Evolutionary conservation across 768 basidiomycete genomes (phyloP).

Genomic region (Exidia glandulosa): DNA sequence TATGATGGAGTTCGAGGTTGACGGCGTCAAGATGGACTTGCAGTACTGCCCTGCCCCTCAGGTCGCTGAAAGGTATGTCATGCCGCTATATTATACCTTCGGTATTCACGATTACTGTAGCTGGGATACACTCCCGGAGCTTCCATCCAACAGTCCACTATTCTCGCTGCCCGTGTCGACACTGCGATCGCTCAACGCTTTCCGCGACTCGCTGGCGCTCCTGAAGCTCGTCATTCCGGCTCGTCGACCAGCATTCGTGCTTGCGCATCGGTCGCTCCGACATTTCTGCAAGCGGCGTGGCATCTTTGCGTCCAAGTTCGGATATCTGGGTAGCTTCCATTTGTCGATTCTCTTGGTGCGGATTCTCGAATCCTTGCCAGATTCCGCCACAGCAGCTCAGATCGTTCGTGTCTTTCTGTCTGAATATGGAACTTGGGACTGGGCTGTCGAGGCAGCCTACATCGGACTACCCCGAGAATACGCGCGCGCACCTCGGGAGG

Average conservation of each 20-base stretch:
- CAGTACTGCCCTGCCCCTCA: conserved; percentile 13
- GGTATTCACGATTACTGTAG: conserved; percentile 2
- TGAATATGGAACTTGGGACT: conserved; percentile 10
- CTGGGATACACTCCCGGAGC: conserved; percentile 6
- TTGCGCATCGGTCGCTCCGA: conserved; percentile 12
- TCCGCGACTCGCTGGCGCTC: conserved; percentile 10
- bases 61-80: conserved; percentile 9
- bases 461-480: background rate
- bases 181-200: conserved; percentile 13
- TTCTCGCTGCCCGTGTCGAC: conserved; percentile 10
- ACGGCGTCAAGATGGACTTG: conserved; percentile 13
- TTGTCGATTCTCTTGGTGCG: conserved; percentile 11
- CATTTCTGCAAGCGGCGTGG: conserved; percentile 8
- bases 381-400: conserved; percentile 4
- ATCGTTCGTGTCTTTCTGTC: conserved; percentile 11
- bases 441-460: conserved; percentile 9
- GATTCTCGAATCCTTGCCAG: conserved; percentile 1
- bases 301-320: conserved; percentile 9
- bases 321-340: conserved; percentile 16
- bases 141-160: conserved; percentile 7
- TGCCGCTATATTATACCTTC: background rate
- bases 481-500: conserved; percentile 6
- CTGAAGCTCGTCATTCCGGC: conserved; percentile 1
- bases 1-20: conserved; percentile 13
- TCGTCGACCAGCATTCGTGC: conserved; percentile 5